Conservation (phyloP, 306 rosid genomes). For the Heteromeles arbutifolia region DNA sequence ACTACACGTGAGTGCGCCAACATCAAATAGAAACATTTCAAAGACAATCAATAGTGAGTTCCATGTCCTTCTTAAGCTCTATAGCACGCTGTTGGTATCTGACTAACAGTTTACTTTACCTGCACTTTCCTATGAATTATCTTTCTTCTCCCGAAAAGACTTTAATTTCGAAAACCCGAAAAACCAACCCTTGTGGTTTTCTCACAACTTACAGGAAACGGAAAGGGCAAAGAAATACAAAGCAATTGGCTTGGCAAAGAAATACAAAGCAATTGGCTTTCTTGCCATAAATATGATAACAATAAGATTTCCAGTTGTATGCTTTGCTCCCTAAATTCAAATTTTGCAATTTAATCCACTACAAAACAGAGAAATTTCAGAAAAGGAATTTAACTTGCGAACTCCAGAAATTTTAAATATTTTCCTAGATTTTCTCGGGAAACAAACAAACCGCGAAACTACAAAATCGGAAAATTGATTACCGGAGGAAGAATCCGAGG, state of each 20-base stretch:
- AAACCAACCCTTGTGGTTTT: not conserved
- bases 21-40: not conserved
- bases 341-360: not conserved
- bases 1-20: not conserved
- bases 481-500: slow-evolving; percentile 54
- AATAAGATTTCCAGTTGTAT: not conserved
- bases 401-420: not conserved
- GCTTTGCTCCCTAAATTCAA: not conserved
- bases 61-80: not conserved
- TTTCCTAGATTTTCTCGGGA: not conserved
- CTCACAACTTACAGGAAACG: not conserved
- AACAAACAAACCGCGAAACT: not conserved
- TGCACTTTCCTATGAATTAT: not conserved
- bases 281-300: not conserved
- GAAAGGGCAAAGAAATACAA: not conserved
- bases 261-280: not conserved
- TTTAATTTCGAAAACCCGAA: not conserved
- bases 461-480: not conserved
- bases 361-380: not conserved
- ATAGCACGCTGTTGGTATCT: not conserved
- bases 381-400: not conserved
- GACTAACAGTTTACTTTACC: not conserved
- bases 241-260: not conserved
- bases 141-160: not conserved
- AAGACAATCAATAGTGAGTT: not conserved